Conservation (phyloP, 306 rosid genomes). For the Ormosia emarginata region DNA sequence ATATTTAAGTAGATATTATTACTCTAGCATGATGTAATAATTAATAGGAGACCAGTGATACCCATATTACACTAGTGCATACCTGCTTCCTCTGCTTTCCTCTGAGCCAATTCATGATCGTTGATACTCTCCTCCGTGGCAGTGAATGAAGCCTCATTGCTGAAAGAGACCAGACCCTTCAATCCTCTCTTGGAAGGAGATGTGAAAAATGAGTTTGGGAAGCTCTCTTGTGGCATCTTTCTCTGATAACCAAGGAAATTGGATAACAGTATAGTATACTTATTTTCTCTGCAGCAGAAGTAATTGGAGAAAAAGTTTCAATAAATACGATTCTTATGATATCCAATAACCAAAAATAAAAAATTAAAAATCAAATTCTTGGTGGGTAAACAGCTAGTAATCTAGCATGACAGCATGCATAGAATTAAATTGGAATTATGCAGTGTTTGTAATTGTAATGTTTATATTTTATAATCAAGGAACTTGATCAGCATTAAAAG, state of each 20-base stretch:
- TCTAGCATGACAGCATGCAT: neutral
- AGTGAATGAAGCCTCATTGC: slow-evolving; percentile 41
- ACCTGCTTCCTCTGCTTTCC: slow-evolving; percentile 99
- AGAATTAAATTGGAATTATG: neutral
- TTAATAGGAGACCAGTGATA: neutral
- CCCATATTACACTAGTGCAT: neutral
- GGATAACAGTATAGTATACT: neutral
- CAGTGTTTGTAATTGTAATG: no score
- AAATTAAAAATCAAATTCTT: neutral
- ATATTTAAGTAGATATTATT: no score
- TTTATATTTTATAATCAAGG: neutral
- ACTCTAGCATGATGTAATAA: no score
- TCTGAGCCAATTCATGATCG: slow-evolving; percentile 86
- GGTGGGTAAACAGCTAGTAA: neutral
- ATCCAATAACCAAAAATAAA: neutral
- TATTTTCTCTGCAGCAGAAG: neutral
- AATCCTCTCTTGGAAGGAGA: slow-evolving; percentile 95
- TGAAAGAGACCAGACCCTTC: slow-evolving; percentile 51
- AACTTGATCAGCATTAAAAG: neutral
- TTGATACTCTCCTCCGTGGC: slow-evolving; percentile 63
- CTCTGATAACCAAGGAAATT: neutral
- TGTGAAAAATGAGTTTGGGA: slow-evolving; percentile 37
- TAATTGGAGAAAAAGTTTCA: neutral
- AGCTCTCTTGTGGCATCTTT: slow-evolving; percentile 75
- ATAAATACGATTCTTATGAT: neutral